These are phyloP conservation scores for Spergularia marina DNA, from an alignment of 148 eudicot species.

Conservation along the genomic window DNA sequence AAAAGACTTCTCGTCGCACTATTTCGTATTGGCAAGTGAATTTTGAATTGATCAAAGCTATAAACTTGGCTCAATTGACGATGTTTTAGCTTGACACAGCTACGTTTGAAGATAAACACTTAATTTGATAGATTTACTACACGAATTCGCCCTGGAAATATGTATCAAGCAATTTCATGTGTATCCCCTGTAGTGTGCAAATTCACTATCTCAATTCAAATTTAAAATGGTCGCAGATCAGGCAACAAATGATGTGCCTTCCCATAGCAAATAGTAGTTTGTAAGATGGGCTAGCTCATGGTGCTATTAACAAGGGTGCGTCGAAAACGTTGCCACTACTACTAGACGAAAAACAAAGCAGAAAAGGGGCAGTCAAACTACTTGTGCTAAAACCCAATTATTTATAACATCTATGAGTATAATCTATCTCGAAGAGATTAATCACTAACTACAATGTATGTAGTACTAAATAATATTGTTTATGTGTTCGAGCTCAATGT, in stretches of 20 bases:
- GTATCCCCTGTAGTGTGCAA: not conserved
- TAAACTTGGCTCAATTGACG: no score
- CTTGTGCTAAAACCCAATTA: not conserved
- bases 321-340: conserved; percentile 3
- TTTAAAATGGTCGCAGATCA: not conserved
- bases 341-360: conserved; percentile 14
- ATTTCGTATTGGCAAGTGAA: no score
- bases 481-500: not conserved
- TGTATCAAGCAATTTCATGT: no score
- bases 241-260: conserved; percentile 1
- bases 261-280: not conserved
- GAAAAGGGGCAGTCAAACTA: conserved; percentile 13
- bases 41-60: no score
- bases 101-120: no score
- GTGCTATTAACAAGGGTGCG: not conserved
- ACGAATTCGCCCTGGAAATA: no score
- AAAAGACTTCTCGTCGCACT: no score
- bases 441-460: conserved; percentile 18
- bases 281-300: not conserved
- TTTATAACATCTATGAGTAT: not conserved
- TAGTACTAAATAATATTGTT: not conserved
- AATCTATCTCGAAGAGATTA: conserved; percentile 8
- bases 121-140: no score
- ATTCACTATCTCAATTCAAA: not conserved
- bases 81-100: no score